Evolutionary conservation across 495 filamentous ascomycete species (phyloP), one percentile per base, ranked within the genome.

Genomic region (Xylaria palmicola): DNA sequence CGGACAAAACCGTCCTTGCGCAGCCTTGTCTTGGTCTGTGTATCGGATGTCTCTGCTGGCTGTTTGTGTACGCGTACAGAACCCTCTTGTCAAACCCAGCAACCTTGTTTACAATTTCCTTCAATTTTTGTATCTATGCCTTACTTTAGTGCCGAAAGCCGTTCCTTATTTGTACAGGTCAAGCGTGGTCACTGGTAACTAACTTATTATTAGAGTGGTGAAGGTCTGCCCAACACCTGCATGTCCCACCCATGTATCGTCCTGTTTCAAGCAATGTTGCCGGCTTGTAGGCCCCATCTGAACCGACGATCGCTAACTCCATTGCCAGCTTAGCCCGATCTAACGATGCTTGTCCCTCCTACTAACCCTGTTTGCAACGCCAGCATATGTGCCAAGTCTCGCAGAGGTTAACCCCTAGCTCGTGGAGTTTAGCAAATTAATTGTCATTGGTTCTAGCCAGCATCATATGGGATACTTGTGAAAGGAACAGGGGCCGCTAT

Each of bases 271-370:
- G 74, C 66, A 74, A 63, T 63, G 60, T 64, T 39, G 68, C 75
- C 75, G 75, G 67, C 61, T 66, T 60, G 62, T 62, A 72, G 65
- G 59, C 71, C 67, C 71, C 68, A 69, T 72, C 71, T 34, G 59
- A 68, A 69, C n/a, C 63, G 67, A 74, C 66, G 73, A 75, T 77
- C 73, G 62, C 60, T 63, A 63, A 62, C 72, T 65, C 68, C 72
- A 62, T 73, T 68, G 40, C 63, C 64, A 66, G 64, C 62, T 69
- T 69, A 65, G 67, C 65, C 63, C 64, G 70, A 72, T 70, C 68
- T 68, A 62, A 67, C 59, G 66, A 65, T 56, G 62, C 59, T 66
- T 66, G 60, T 64, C 19, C 53, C 32, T 49, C 43, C 43, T 56
- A 34, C 27, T 36, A 55, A 37, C 36, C 47, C 26, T 53, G 26